A percentile compares a stretch with the other conserved stretches of the same genome.
phyloP scores from a whole-genome alignment of 495 filamentous ascomycete species.

The Talaromyces proteolyticus region DNA sequence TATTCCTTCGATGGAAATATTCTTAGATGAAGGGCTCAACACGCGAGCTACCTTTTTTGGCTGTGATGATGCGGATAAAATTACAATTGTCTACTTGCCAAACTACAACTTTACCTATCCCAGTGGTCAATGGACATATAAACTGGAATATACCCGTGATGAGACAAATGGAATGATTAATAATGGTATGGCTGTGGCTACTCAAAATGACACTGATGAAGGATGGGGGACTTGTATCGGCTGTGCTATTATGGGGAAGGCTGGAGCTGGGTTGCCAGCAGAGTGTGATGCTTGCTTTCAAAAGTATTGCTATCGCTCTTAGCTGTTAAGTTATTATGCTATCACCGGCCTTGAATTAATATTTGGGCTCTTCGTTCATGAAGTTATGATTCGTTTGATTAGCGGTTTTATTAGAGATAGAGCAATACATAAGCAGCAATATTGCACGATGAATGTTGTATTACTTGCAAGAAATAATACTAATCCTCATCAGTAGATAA shows the following conservation, averaged over 20 bases:
- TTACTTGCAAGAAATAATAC: too few species aligned
- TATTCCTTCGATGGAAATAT: slow-evolving; percentile 26
- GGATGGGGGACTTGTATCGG: slow-evolving; percentile 31
- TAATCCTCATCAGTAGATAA: too few species aligned
- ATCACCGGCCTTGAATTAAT: too few species aligned
- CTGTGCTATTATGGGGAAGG: slow-evolving; percentile 34
- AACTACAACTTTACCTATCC: slow-evolving; percentile 29
- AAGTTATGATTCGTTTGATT: background rate
- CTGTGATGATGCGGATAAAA: slow-evolving; percentile 20
- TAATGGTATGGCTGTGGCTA: slow-evolving; percentile 32
- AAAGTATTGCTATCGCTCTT: slow-evolving; percentile 21
- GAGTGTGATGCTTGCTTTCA: slow-evolving; percentile 33
- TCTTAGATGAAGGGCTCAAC: slow-evolving; percentile 30
- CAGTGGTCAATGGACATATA: slow-evolving; percentile 20
- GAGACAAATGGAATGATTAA: slow-evolving; percentile 33
- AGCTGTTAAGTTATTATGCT: too few species aligned
- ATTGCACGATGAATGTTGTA: too few species aligned
- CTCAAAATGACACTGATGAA: slow-evolving; percentile 14
- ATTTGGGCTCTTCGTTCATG: too few species aligned
- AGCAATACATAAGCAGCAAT: too few species aligned
- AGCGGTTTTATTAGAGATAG: background rate
- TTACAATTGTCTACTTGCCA: slow-evolving; percentile 36
- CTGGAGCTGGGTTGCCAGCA: slow-evolving; percentile 16
- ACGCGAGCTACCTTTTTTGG: slow-evolving; percentile 38
- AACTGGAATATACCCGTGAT: slow-evolving; percentile 24